Base-by-base conservation (phyloP, 331 rosid genomes). In the Pyrus hybrid region DNA sequence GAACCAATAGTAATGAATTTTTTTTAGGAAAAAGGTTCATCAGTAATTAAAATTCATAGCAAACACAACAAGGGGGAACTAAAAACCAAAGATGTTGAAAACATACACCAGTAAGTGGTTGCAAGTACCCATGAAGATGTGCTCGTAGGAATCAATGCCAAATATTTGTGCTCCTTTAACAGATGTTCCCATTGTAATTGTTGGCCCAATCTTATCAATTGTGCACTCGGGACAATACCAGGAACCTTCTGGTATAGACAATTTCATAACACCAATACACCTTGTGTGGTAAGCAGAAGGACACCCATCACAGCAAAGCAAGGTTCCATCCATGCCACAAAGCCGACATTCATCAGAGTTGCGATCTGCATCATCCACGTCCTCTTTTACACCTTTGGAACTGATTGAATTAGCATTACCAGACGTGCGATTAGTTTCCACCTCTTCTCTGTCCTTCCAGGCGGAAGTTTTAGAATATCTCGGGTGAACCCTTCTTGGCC, bases 251-350 rank as follows among this genome's bases (percentile, higher is more conserved):
- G 99, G 97, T 84, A 95, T 88, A 71, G 76, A 80, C 79, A 76
- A 75, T 86, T 95, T 92, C 90, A 85, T 80, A 83, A 95, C 90
- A 54, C 99, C 99, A 28, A 95, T 95, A 83, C 97, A 95, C 85
- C 99, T 92, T 0, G 93, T 86, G 82, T 95, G 99, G 81, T 95
- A 95, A 53, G 99, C 93, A 49, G 97, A 92, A 43, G 99, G 99
- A 82, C 99, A 95, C 78, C 99, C 99, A 80, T 95, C 99, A 82
- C 99, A 95, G 75, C 99, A 95, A 80, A 95, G 91, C 81, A 95
- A 84, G 58, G 80, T 90, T 82, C 99, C 99, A 71, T 95, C 99
- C 99, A 95, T 90, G 69, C 96, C 97, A 84, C 99, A 95, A 71
- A 95, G 99, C 75, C 91, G 86, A 29, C 99, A 95, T 71, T 95